These are phyloP conservation scores for Rehmannia glutinosa DNA, from an alignment of 257 asterid species.

Conservation along the genomic window DNA sequence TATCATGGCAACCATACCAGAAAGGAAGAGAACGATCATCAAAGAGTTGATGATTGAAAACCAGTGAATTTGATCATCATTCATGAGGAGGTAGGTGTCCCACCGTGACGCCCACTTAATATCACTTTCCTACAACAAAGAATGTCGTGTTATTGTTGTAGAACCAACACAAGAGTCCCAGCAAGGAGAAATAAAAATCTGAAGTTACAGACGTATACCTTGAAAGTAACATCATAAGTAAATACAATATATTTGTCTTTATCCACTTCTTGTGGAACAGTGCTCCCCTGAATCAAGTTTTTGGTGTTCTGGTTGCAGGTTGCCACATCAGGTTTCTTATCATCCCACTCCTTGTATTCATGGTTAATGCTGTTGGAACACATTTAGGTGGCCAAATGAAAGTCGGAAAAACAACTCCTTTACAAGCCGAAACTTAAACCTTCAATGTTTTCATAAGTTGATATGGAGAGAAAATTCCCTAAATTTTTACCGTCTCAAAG, in stretches of 20 bases:
- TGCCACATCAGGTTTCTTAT: conserved; percentile 71
- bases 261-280: conserved; percentile 82
- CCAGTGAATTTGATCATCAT: conserved; percentile 93
- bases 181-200: neutral
- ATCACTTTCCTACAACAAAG: conserved; percentile 54
- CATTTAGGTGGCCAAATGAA: neutral
- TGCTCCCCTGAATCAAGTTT: conserved; percentile 59
- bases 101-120: conserved; percentile 94
- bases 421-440: neutral
- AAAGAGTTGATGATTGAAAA: conserved; percentile 87
- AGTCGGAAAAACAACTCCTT: neutral
- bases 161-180: conserved; percentile 5
- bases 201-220: conserved; percentile 33
- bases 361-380: conserved; percentile 64
- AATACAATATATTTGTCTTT: conserved; percentile 60
- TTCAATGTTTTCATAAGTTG: neutral
- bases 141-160: neutral
- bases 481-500: neutral
- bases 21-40: conserved; percentile 91
- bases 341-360: conserved; percentile 80
- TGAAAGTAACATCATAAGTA: conserved; percentile 69
- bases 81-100: conserved; percentile 95
- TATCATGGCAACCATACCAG: conserved; percentile 97
- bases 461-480: neutral
- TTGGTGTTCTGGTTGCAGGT: conserved; percentile 80